Percentiles rank a stretch among this genome's conserved stretches.
phyloP scores from a whole-genome alignment of 345 rosid species.

The Corymbia maculata region DNA sequence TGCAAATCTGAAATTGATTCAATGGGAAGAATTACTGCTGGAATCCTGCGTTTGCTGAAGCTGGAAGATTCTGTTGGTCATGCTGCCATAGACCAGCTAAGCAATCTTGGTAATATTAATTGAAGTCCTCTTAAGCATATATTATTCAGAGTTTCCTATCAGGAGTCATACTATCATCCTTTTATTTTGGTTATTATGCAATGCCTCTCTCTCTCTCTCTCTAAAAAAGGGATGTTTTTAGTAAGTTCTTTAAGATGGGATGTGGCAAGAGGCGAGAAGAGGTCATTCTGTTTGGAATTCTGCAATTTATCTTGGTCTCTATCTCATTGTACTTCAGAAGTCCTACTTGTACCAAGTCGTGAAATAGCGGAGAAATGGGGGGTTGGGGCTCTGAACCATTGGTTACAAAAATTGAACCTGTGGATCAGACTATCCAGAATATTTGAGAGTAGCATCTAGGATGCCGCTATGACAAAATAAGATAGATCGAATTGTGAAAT shows the following conservation, averaged over 20 bases:
- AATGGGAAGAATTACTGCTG: conserved; percentile 89
- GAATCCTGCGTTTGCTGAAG: conserved; percentile 73
- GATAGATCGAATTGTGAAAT: background rate
- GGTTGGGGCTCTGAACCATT: background rate
- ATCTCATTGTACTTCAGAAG: background rate
- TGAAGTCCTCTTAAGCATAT: background rate
- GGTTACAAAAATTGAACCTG: background rate
- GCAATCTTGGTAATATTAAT: conserved; percentile 71
- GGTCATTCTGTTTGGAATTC: background rate
- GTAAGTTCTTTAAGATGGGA: background rate
- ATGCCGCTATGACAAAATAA: background rate
- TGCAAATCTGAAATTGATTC: conserved; percentile 91
- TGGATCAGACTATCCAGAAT: background rate
- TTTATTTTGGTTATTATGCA: background rate
- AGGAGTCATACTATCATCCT: background rate
- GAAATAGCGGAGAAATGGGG: background rate
- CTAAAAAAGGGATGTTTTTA: background rate
- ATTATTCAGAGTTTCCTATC: background rate
- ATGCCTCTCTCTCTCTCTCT: background rate
- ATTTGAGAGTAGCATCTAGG: background rate
- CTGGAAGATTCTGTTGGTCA: conserved; percentile 79
- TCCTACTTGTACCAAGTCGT: background rate
- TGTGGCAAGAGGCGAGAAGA: background rate
- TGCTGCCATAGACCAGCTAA: conserved; percentile 69
- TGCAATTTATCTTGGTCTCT: background rate